phyloP scores from a whole-genome alignment of 2,329 filamentous ascomycete genomes.

The Fusarium sp. region DNA sequence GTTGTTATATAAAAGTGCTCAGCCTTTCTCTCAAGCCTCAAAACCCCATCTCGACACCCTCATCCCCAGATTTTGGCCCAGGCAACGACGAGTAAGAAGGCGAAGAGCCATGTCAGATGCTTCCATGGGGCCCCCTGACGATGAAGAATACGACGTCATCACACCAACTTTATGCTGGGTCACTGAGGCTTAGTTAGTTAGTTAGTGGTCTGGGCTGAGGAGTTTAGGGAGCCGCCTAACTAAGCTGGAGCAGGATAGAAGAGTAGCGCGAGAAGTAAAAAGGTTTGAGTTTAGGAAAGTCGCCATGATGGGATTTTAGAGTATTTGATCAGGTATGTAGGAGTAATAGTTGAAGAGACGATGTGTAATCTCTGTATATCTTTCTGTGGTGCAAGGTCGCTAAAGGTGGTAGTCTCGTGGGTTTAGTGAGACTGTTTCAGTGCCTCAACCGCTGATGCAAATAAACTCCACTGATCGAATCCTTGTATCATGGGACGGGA shows the following conservation, averaged over 20 bases:
- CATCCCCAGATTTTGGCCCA: constrained; percentile 14
- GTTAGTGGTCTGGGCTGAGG: constrained; percentile 4
- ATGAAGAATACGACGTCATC: constrained; percentile 38
- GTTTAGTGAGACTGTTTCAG: constrained; percentile 11
- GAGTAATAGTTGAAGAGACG: not conserved
- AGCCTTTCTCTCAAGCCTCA: constrained; percentile 22
- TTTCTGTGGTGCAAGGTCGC: not conserved
- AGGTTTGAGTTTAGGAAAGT: not conserved
- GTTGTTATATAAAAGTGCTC: constrained; percentile 1
- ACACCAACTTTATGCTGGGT: constrained; percentile 27
- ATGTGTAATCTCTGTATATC: not conserved
- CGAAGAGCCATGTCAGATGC: constrained; percentile 35
- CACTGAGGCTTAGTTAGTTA: constrained; percentile 34
- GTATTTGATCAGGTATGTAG: not conserved
- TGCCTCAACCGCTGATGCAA: constrained; percentile 3
- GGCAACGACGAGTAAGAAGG: constrained; percentile 29
- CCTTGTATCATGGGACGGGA: constrained; percentile 6
- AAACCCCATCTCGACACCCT: constrained; percentile 13
- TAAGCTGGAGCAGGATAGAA: constrained; percentile 16
- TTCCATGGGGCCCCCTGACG: constrained; percentile 1
- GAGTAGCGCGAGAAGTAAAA: not conserved
- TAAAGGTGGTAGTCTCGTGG: not conserved
- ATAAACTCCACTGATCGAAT: constrained; percentile 1
- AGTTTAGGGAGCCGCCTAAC: too few relatives aligned
- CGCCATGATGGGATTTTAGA: not conserved